Base-by-base conservation (phyloP, 2,329 filamentous ascomycete species). In the Lasiodiplodia sp. region DNA sequence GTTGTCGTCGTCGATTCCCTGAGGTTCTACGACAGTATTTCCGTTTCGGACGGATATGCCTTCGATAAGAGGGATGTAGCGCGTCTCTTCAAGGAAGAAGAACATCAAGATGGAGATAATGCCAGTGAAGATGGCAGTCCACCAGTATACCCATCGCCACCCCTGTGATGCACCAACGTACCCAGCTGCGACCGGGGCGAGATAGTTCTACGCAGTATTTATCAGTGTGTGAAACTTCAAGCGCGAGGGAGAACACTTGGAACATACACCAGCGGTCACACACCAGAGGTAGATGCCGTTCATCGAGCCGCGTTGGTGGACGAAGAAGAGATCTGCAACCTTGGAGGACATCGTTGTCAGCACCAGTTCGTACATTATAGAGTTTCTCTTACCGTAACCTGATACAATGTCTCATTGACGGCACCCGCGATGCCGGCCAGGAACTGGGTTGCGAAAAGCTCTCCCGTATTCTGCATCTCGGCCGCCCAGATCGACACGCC, bases 71-170 rank as follows among this genome's bases (percentile, higher is more conserved):
- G 66, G 16, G 77, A 78, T 14, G 70, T 83, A 88, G 72, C 86
- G 88, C 4, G 87, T 88, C 75, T 89, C 87, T 75, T 89, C 87
- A 79, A 88, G 83, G 74, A 85, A 84, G 72, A 89, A 85, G 77
- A 87, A 87, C 2, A 86, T 76, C 70, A 87, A 81, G 21, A 88
- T 71, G 37, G 85, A 83, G 11, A 77, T 80, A 1, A 83, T 75
- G 0, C 77, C 85, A 2, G 78, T 75, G 70, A 89, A 82, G 34
- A 89, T 88, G 3, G 87, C 84, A 40, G 83, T 83, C 79, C 85
- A 87, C 71, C 84, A 83, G 76, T 73, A 74, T 3, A 78, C 75
- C 77, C 77, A 79, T 47, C 75, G 70, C 77, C 77, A 80, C 3
- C 78, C 78, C 63, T 77, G 73, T 2, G 73, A 70, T 52, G 78